Evolutionary conservation across 2,329 filamentous ascomycete species (phyloP).

Genomic region (Xylariales sp.): DNA sequence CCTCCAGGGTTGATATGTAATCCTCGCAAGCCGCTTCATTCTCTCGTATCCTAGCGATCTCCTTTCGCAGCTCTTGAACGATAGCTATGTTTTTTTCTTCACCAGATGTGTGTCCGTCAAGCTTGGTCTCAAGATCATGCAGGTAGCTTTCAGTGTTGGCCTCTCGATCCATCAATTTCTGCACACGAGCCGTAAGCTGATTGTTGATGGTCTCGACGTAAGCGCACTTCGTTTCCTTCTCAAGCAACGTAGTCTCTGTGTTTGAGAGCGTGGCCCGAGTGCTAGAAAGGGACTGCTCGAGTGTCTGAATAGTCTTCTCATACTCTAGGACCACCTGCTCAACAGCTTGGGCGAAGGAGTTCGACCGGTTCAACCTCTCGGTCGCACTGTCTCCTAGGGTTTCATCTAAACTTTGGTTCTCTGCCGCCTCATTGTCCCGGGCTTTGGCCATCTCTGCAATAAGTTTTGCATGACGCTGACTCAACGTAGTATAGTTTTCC

Average conservation of each 20-base stretch:
- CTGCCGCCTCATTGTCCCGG: constrained; percentile 73
- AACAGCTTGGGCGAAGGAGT: constrained; percentile 94
- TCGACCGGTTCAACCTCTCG: constrained; percentile 91
- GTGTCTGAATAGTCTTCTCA: constrained; percentile 95
- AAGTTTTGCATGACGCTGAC: constrained; percentile 92
- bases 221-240: constrained; percentile 93
- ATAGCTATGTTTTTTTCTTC: constrained; percentile 93
- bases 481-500: constrained; percentile 93
- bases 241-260: constrained; percentile 87
- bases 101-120: constrained; percentile 89
- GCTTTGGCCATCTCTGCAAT: constrained; percentile 94
- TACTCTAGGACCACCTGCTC: constrained; percentile 97
- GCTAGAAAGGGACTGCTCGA: constrained; percentile 91
- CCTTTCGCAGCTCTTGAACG: constrained; percentile 88
- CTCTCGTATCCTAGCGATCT: constrained; percentile 86
- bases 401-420: constrained; percentile 69
- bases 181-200: constrained; percentile 88
- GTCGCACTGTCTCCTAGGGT: constrained; percentile 81
- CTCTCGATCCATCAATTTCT: constrained; percentile 93
- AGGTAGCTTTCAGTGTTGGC: constrained; percentile 92
- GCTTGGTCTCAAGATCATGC: constrained; percentile 87
- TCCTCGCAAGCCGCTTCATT: constrained; percentile 93
- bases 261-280: constrained; percentile 85
- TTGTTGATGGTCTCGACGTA: constrained; percentile 92
- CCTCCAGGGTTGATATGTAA: constrained; percentile 96